A percentile compares a stretch with the other conserved stretches of the same genome.
These are phyloP conservation scores for Penicillium sp. DNA, from an alignment of 2,329 filamentous ascomycete species.

Conservation along the genomic window DNA sequence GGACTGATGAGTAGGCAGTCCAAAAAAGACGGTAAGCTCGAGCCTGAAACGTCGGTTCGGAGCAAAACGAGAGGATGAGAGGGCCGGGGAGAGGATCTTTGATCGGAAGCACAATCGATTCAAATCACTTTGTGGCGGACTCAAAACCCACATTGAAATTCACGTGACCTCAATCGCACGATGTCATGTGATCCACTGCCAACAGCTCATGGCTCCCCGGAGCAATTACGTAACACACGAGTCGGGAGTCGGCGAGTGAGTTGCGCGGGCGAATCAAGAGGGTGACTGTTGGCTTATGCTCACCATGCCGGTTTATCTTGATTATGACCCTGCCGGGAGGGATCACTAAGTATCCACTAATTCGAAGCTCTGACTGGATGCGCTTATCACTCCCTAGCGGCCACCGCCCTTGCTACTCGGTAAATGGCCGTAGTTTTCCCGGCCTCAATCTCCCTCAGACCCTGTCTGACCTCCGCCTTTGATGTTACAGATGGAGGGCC, in stretches of 20 bases:
- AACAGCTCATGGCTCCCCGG: neutral
- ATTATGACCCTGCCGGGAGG: neutral
- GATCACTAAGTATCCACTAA: neutral
- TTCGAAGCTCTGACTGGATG: constrained; percentile 1
- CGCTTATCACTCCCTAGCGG: constrained; percentile 22
- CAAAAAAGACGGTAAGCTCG: constrained; percentile 6
- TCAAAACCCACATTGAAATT: constrained; percentile 39
- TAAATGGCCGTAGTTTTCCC: constrained; percentile 5
- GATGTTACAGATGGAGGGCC: constrained; percentile 9
- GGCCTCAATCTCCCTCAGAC: neutral
- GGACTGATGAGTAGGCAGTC: constrained; percentile 14
- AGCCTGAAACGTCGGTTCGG: constrained; percentile 9
- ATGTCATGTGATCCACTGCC: constrained; percentile 11
- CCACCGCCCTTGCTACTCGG: constrained; percentile 26
- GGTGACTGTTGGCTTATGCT: neutral
- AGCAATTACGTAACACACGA: neutral
- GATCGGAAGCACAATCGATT: constrained; percentile 30
- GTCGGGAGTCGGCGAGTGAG: neutral
- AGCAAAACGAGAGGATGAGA: constrained; percentile 11
- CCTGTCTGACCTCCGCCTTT: neutral
- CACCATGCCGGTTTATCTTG: neutral
- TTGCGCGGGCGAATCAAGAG: constrained; percentile 3
- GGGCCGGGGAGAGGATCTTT: constrained; percentile 17
- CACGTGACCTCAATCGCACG: constrained; percentile 9
- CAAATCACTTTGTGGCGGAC: constrained; percentile 39